phyloP scores from a whole-genome alignment of 1,284 basidiomycete species.

The Volvariella volvacea region DNA sequence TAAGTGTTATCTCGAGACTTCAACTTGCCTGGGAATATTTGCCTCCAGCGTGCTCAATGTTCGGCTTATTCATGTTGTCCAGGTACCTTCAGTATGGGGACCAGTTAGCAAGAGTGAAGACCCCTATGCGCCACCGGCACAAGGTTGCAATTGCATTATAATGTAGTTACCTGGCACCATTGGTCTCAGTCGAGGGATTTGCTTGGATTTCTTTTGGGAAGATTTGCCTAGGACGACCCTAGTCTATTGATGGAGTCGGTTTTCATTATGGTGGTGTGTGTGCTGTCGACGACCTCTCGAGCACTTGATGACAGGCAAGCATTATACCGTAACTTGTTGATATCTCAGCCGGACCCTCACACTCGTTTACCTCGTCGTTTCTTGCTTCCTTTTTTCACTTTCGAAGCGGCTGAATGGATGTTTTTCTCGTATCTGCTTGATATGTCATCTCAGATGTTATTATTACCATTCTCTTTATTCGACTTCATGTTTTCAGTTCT shows the following conservation, averaged over 20 bases:
- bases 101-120: slow-evolving; percentile 83
- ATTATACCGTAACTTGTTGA: slow-evolving; percentile 20
- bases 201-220: slow-evolving; percentile 1
- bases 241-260: background rate
- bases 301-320: slow-evolving; percentile 6
- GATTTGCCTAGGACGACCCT: background rate
- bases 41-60: background rate
- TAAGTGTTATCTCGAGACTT: slow-evolving; percentile 28
- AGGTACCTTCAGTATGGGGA: slow-evolving; percentile 94
- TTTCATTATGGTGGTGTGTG: background rate
- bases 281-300: background rate
- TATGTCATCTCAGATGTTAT: slow-evolving; percentile 6
- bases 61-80: slow-evolving; percentile 14
- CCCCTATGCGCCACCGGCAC: slow-evolving; percentile 76
- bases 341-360: slow-evolving; percentile 19
- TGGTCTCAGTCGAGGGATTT: background rate
- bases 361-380: slow-evolving; percentile 26
- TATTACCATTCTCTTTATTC: slow-evolving; percentile 5
- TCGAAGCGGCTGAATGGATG: background rate
- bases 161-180: slow-evolving; percentile 28
- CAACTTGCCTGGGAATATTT: slow-evolving; percentile 4
- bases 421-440: slow-evolving; percentile 19
- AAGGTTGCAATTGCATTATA: slow-evolving; percentile 59
- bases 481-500: slow-evolving; percentile 2
- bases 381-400: slow-evolving; percentile 28